Evolutionary conservation across 495 filamentous ascomycete genomes (phyloP), one percentile per base, ranked within the genome.

Genomic region (Talaromyces wortmannii): DNA sequence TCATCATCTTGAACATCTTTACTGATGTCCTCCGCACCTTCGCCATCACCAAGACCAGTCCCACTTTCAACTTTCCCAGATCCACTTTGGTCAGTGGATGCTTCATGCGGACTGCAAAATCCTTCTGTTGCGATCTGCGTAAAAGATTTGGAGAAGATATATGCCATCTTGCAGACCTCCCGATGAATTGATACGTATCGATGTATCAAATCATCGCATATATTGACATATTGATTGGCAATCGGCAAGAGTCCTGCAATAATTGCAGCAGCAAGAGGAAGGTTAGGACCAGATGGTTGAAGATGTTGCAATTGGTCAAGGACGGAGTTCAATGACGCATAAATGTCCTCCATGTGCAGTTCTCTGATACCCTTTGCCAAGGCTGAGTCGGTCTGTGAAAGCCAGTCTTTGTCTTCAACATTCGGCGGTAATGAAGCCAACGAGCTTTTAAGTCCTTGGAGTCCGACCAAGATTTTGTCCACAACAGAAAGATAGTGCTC

Each of bases 11-110:
- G 81, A 48, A 99, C 85, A 64, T 97, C 92, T 61, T 97, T 96
- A 70, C 91, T 96, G 53, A 99, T 97, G 72, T 99, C 92, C 63
- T 97, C 90, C 2, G 86, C 90, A 23, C 91, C 95, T 62, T 96
- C 88, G 11, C 92, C 92, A 54, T 96, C 92, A 31, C 94, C 95
- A n/a, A 99, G 81, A 23, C 95, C 95, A 5, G 92, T 97, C n/a
- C 95, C 95, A 49, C 78, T 81, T 67, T 99, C 92, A 43, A 96
- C 75, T 59, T 92, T 83, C 6, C 90, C 88, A 15, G 81, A 76
- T 57, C 86, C 80, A 36, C 82, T 79, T 23, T 80, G 75, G 48
- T 86, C 82, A 40, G 82, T 81, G 15, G 84, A 87, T 50, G 87
- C 83, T 60, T 97, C 90, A 13, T 82, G 73, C 3, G 95, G 95